Base-by-base conservation (phyloP, 768 basidiomycete genomes). In the Rhizopogon sp. region DNA sequence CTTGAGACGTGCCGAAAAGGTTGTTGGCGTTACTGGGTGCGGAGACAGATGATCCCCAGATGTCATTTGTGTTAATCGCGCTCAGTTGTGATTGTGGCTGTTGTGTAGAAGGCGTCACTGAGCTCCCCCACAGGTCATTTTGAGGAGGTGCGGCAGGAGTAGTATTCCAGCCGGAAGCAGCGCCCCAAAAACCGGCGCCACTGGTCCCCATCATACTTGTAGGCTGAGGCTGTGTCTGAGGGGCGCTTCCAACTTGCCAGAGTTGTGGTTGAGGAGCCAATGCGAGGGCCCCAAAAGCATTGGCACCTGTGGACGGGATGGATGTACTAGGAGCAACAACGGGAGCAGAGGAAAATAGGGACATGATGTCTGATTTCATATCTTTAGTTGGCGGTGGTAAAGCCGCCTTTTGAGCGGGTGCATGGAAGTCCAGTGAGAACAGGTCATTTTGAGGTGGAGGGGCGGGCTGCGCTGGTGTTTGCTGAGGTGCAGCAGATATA, bases 401-500 rank as follows among this genome's bases (percentile, higher is more conserved):
- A 1, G 69, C 20, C 3, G 64, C n/a, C 52, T 55, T 64, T 5
- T 62, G 61, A 8, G 58, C 29, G 1, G 88, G 83, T 1, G 84
- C 75, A 60, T 88, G 87, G 70, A 95, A 96, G 69, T 95, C 92
- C 53, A 95, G 83, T 28, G 86, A 82, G 67, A 95, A 94, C 7
- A 96, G 73, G 62, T 90, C 88, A 58, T 87, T 79, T 55, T 76
- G 70, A 11, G 79, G 69, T 10, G 75, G 64, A 28, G 71, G 68
- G 42, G 68, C 61, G 39, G 63, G 58, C 49, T 68, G 67, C 17
- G 62, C 31, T 63, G 60, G 25, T 60, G 51, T 54, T 50, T 57
- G 55, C 49, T 55, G 41, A 62, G 64, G 6, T 60, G 9, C 11
- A 52, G 63, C 35, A 28, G 55, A 33, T 17, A 45, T 51, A 33